Conservation (phyloP, 2,329 filamentous ascomycete genomes). For the Myriangium duriaei region DNA sequence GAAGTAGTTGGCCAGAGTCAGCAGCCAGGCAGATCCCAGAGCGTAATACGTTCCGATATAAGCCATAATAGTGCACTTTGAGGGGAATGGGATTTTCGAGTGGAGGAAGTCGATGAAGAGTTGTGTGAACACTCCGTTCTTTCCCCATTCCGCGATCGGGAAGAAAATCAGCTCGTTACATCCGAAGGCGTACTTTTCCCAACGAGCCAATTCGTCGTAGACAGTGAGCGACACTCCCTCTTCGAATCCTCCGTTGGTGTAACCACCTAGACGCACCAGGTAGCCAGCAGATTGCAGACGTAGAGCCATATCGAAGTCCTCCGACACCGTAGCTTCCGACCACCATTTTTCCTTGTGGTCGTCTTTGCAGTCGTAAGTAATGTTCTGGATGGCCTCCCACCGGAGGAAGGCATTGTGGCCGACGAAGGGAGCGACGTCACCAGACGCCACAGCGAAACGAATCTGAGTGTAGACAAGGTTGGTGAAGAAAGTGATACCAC, state of each 20-base stretch:
- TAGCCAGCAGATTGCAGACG: conserved; percentile 62
- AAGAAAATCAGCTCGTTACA: conserved; percentile 76
- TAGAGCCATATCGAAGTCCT: conserved; percentile 73
- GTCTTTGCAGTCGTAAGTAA: conserved; percentile 56
- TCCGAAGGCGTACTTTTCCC: conserved; percentile 80
- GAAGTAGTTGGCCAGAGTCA: conserved; percentile 64
- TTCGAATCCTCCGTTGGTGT: conserved; percentile 65
- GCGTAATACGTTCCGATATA: conserved; percentile 75
- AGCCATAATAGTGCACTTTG: conserved; percentile 62
- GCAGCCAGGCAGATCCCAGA: conserved; percentile 61
- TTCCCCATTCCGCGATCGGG: conserved; percentile 60
- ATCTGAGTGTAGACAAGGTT: conserved; percentile 67
- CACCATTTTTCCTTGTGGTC: conserved; percentile 63
- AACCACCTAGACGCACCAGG: conserved; percentile 59
- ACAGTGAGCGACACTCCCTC: conserved; percentile 75
- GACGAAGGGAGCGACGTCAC: conserved; percentile 66
- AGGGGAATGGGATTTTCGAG: conserved; percentile 61
- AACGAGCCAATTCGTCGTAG: conserved; percentile 71
- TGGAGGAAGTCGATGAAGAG: conserved; percentile 63
- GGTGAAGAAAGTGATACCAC: conserved; percentile 32
- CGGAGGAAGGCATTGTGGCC: conserved; percentile 69
- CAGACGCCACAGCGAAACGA: conserved; percentile 63
- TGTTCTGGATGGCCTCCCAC: conserved; percentile 63
- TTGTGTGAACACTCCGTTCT: conserved; percentile 63
- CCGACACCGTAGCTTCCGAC: conserved; percentile 68